Conservation (phyloP, 2,329 filamentous ascomycete genomes). For the Claviceps citrina region DNA sequence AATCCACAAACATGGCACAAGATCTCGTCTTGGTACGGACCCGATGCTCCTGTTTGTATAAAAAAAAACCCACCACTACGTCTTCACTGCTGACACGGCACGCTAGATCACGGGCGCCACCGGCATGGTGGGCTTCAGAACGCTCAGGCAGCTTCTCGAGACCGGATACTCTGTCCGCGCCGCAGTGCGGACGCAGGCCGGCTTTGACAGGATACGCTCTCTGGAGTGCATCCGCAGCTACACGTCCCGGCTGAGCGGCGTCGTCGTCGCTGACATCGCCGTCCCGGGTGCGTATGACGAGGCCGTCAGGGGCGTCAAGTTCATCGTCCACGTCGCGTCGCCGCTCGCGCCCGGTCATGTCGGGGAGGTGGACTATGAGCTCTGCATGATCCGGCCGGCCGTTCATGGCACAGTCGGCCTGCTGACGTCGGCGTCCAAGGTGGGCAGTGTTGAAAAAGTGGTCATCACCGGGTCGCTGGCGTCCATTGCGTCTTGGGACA, state of each 20-base stretch:
- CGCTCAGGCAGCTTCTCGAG: conserved; percentile 12
- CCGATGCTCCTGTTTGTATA: background rate
- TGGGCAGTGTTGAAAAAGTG: conserved; percentile 20
- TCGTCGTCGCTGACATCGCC: conserved; percentile 23
- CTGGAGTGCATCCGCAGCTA: conserved; percentile 5
- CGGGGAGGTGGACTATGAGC: too few species aligned
- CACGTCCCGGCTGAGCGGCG: conserved; percentile 10
- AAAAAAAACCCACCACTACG: too few species aligned
- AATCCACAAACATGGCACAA: background rate
- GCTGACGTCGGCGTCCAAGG: conserved; percentile 21
- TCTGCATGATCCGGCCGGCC: conserved; percentile 14
- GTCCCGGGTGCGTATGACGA: conserved; percentile 23
- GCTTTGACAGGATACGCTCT: conserved; percentile 7
- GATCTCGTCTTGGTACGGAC: conserved; percentile 1
- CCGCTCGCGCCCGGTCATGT: conserved; percentile 3
- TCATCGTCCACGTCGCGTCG: conserved; percentile 21
- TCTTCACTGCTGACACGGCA: background rate
- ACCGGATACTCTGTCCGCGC: conserved; percentile 15
- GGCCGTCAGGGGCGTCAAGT: conserved; percentile 22
- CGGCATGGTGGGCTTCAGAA: conserved; percentile 17
- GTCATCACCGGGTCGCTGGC: conserved; percentile 27
- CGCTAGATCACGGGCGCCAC: conserved; percentile 15
- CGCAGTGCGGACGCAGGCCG: conserved; percentile 13
- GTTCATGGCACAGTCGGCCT: conserved; percentile 22
- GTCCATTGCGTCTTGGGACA: conserved; percentile 8